A percentile compares a stretch with the other conserved stretches of the same genome.
Conservation (phyloP, 2,329 filamentous ascomycete genomes). For the Colletotrichum tamarilloi region DNA sequence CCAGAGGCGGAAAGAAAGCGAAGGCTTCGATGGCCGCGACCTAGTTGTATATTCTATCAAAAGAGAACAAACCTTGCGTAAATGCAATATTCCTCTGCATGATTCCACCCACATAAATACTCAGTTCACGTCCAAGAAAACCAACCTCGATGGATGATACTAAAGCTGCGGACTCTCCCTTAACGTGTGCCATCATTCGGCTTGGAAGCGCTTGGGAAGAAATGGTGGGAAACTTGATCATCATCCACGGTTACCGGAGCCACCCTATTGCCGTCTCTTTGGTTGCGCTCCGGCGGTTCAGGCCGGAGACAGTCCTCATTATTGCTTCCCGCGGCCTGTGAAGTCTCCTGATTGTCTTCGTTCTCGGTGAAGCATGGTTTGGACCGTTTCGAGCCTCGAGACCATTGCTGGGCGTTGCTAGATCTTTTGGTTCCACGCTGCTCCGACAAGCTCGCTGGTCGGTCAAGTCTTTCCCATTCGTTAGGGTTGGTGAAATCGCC, state of each 20-base stretch:
- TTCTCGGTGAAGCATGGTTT: background rate
- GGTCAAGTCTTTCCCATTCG: background rate
- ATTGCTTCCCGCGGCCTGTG: background rate
- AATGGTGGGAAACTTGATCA: constrained; percentile 5
- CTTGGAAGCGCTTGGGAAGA: background rate
- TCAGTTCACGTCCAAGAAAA: background rate
- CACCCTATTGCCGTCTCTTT: background rate
- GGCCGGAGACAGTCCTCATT: background rate
- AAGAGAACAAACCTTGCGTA: background rate
- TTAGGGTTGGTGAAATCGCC: background rate
- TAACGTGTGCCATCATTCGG: background rate
- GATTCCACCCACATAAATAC: background rate
- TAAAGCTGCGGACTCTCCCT: background rate
- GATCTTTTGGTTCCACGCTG: background rate
- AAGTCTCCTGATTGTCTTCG: background rate
- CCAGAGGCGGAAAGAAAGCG: background rate
- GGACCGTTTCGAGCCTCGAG: background rate
- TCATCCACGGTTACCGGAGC: background rate
- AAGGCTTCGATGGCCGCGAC: constrained; percentile 1
- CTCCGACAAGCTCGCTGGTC: background rate
- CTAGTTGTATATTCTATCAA: constrained; percentile 27
- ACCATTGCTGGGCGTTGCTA: background rate
- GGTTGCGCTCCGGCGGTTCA: background rate
- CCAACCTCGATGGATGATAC: background rate
- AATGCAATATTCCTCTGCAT: background rate